Base-by-base conservation (phyloP, 2,329 filamentous ascomycete species). In the Penicillium sp. region DNA sequence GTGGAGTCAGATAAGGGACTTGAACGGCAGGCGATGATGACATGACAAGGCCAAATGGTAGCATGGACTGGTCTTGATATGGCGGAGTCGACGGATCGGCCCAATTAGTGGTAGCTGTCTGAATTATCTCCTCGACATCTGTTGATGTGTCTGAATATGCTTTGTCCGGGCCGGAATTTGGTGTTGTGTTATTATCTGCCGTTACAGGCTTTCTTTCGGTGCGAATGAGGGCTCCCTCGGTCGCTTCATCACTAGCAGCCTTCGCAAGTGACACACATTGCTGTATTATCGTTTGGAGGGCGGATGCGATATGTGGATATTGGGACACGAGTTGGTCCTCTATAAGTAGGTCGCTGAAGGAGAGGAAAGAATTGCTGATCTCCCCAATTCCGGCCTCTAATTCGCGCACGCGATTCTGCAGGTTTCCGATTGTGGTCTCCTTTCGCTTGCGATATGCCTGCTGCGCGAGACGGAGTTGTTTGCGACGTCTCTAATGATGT, bases 361-460 rank as follows among this genome's bases (percentile, higher is more conserved):
- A 59, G 18, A 63, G 52, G 41, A 63, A 63, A 14, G 59, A 62
- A 31, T 60, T 40, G 54, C 60, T 59, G 38, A 63, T 47, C 31
- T 59, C 46, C 42, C 61, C 54, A 40, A 63, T 59, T 31, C 58
- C 60, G 12, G 46, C 36, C 46, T 63, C 59, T 25, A 61, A 41
- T 46, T 62, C 53, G 31, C 58, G 52, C 16, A 63, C 58, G 14
- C 60, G 60, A 16, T 37, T 44, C 49, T 61, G 60, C 16, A 63
- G 46, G 44, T 55, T 60, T 38, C 12, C 52, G 35, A 63, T 63
- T 6, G 60, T 61, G 31, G 49, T 62, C 28, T 63, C 60, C 38
- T 63, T 63, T 28, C 60, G 55, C 37, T 54, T 53, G 30, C 60
- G 59, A 58, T 63, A 63, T 29, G 54, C 59, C 27, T 63, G 60